Evolutionary conservation across 495 filamentous ascomycete species (phyloP), one percentile per base, ranked within the genome.

Genomic region (Thermothielavioides terrestris): DNA sequence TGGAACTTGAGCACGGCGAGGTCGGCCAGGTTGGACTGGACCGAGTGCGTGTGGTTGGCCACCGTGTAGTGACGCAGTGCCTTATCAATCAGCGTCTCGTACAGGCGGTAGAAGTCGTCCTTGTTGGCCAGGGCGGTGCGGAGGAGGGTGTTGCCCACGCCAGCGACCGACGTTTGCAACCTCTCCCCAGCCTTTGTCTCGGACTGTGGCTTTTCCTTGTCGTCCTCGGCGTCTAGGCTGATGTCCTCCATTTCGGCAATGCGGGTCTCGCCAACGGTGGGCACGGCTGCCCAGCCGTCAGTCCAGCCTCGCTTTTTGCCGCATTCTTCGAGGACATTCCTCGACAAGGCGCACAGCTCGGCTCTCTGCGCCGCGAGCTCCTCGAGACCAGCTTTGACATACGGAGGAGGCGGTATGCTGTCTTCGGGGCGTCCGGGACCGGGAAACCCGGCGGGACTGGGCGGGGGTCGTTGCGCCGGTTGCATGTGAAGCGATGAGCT

Each of bases 351-450:
- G 50, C 84, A 79, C 6, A 98, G 71, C 55, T 94, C 86, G 20
- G 85, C 91, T 63, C 91, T 75, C 43, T 75, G 79, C 23, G 83
- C 84, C 34, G 89, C 86, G n/a, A 97, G 71, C 35, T 94, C 84
- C 61, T 92, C 84, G 9, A 87, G 70, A 0, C 89, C 89, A 8
- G 79, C 72, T 57, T 81, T 88, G 6, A 75, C 58, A 49, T 72
- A 75, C 0, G 56, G 45, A 1, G 71, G 52, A 11, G 59, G 52
- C 11, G 60, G 47, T n/a, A 37, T 55, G 11, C 65, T 64, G 4
- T 60, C 62, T 2, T 70, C 66, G 2, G 59, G 47, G 28, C 55
- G 61, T 15, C 61, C 59, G 28, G 65, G 57, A 3, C 68, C 63
- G 1, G 74, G 63, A 42, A 77, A 78, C 3, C 70, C 52, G n/a